Conservation (phyloP, 2,329 filamentous ascomycete genomes). For the Leptographium procerum region DNA sequence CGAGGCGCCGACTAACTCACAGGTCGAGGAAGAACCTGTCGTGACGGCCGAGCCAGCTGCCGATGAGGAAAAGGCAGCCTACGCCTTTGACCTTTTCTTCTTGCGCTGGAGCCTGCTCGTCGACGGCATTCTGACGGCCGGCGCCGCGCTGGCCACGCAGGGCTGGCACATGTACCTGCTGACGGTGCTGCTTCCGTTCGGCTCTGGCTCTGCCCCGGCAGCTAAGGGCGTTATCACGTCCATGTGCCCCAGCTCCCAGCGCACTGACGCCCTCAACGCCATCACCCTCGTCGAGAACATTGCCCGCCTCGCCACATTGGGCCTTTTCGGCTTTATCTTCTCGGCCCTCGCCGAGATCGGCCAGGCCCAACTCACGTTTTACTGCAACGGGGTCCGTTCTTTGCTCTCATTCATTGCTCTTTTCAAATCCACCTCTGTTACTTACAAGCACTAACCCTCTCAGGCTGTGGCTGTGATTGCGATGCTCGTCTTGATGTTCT, state of each 20-base stretch:
- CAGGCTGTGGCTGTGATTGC: constrained; percentile 41
- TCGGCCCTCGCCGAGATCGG: constrained; percentile 49
- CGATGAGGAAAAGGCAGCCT: constrained; percentile 31
- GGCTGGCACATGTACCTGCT: constrained; percentile 61
- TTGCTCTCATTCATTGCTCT: not conserved
- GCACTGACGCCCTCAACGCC: constrained; percentile 55
- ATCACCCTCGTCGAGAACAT: constrained; percentile 62
- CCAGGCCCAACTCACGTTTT: constrained; percentile 51
- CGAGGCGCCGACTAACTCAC: constrained; percentile 27
- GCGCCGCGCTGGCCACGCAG: constrained; percentile 48
- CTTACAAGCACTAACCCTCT: constrained; percentile 8
- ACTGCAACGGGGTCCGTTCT: constrained; percentile 48
- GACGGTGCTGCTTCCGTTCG: constrained; percentile 53
- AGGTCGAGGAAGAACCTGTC: constrained; percentile 34
- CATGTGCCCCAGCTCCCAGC: constrained; percentile 51
- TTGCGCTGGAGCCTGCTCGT: constrained; percentile 53
- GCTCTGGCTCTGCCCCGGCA: constrained; percentile 56
- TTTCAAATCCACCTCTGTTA: not conserved
- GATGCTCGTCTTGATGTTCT: constrained; percentile 28
- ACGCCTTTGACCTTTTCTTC: constrained; percentile 56
- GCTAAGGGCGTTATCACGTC: constrained; percentile 64
- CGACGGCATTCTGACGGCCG: constrained; percentile 52
- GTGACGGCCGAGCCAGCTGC: constrained; percentile 8
- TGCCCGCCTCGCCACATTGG: constrained; percentile 50
- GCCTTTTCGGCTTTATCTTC: constrained; percentile 57